Conservation (phyloP, 2,329 filamentous ascomycete genomes). For the Hypoxylon sp. region DNA sequence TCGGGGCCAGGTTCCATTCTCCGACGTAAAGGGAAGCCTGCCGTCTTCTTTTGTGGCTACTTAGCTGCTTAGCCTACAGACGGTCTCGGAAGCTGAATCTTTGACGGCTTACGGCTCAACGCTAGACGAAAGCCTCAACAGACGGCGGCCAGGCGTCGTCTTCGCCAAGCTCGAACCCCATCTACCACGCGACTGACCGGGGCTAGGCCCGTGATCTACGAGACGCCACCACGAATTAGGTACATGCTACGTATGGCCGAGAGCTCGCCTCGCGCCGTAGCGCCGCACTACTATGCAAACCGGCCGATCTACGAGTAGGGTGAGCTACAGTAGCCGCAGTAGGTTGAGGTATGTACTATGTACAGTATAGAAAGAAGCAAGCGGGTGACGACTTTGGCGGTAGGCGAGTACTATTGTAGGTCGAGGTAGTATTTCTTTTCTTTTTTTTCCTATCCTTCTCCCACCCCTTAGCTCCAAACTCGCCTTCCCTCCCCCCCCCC, state of each 20-base stretch:
- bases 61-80: too few species aligned
- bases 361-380: too few species aligned
- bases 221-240: constrained; percentile 30
- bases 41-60: constrained; percentile 32
- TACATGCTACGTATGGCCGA: constrained; percentile 27
- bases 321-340: too few species aligned
- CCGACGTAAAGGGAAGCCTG: constrained; percentile 31
- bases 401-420: too few species aligned
- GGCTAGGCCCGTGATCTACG: constrained; percentile 33
- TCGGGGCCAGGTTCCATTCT: constrained; percentile 31
- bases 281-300: constrained; percentile 34
- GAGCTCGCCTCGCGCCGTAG: constrained; percentile 26
- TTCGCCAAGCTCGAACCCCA: constrained; percentile 34
- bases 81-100: too few species aligned
- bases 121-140: constrained; percentile 27
- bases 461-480: too few species aligned
- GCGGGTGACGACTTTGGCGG: constrained; percentile 20
- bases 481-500: too few species aligned
- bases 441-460: background rate
- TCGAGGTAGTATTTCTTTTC: constrained; percentile 24
- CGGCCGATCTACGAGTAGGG: constrained; percentile 16
- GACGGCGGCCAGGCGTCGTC: constrained; percentile 18
- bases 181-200: constrained; percentile 37
- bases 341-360: too few species aligned
- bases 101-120: too few species aligned